These are phyloP conservation scores for Melampsora abietis-canadensis DNA, from an alignment of 1,284 basidiomycete species.

Conservation along the genomic window DNA sequence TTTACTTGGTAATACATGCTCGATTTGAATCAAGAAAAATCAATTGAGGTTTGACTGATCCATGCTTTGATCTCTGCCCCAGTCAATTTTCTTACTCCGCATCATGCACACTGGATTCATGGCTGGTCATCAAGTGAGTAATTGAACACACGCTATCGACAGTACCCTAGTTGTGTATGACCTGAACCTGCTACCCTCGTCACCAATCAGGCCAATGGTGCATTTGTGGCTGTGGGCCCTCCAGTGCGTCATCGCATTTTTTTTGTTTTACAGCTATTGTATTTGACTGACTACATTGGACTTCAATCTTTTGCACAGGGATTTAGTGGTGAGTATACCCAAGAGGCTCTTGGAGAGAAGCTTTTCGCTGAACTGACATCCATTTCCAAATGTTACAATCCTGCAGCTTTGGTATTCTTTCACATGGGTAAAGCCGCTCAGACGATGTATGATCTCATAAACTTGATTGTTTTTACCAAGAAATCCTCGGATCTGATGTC, in stretches of 20 bases:
- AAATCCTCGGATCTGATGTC: background rate
- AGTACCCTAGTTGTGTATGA: background rate
- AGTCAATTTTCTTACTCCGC: constrained; percentile 30
- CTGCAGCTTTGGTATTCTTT: constrained; percentile 18
- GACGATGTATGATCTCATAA: background rate
- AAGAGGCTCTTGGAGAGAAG: too few relatives aligned
- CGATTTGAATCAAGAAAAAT: background rate
- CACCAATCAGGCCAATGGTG: constrained; percentile 24
- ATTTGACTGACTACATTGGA: background rate
- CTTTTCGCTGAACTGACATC: too few relatives aligned
- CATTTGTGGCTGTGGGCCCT: constrained; percentile 27
- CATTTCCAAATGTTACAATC: too few relatives aligned
- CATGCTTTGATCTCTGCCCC: background rate
- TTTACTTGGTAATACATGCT: constrained; percentile 24
- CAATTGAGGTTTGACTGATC: background rate
- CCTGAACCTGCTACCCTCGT: background rate
- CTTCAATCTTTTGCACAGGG: background rate
- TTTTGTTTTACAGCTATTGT: background rate
- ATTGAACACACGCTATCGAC: background rate
- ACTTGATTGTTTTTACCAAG: background rate
- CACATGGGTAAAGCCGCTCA: constrained; percentile 23
- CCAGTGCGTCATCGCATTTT: constrained; percentile 1
- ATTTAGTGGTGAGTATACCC: constrained; percentile 11
- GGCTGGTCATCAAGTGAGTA: constrained; percentile 33
- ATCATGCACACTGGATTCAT: constrained; percentile 31